Evolutionary conservation across 2,329 filamentous ascomycete species (phyloP), one percentile per base, ranked within the genome.

Genomic region (Calonectria pseudoreteaudii): DNA sequence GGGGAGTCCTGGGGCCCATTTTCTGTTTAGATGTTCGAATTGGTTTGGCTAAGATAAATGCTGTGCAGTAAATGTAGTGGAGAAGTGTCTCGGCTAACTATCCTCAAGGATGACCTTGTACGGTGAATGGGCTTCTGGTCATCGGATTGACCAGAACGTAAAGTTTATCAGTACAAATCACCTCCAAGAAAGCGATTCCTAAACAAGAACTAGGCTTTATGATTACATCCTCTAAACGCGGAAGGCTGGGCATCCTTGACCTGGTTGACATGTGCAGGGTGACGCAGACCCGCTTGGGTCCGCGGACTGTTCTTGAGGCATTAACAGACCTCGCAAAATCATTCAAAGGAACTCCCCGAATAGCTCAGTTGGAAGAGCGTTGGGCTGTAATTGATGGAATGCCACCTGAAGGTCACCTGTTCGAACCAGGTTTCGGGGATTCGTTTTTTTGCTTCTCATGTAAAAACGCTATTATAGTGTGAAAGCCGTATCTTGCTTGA

Each of bases 301-400:
- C 2, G 18, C 5, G 2, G 14, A 16, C n/a, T 10, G 8, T n/a
- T 31, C 60, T 31, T 65, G 60, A 49, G 60, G 60, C 60, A 65
- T 65, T 65, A 65, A 47, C 20, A 4, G 41, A 7, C 18, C 3
- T 1, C 34, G 6, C 28, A 20, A 13, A 41, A 41, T 14, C 23
- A 31, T 9, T 26, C 23, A 67, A 60, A 64, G 28, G 41, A 49
- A 60, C 41, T 73, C 71, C 71, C 71, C 71, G 60, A 70, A 68
- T 73, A 73, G 71, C 71, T 73, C 71, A 73, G 71, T 62, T 73
- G 71, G 71, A 70, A 73, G 71, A 73, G 71, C 71, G 71, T 73
- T 73, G 66, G 71, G 71, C 71, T 73, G 71, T 73, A 73, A 73
- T 41, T 70, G 71, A 68, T 68, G 47, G 60, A 50, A 70, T 68